Evolutionary conservation across 306 rosid species (phyloP), one percentile per base, ranked within the genome.

Genomic region (Arachis hypogaea): DNA sequence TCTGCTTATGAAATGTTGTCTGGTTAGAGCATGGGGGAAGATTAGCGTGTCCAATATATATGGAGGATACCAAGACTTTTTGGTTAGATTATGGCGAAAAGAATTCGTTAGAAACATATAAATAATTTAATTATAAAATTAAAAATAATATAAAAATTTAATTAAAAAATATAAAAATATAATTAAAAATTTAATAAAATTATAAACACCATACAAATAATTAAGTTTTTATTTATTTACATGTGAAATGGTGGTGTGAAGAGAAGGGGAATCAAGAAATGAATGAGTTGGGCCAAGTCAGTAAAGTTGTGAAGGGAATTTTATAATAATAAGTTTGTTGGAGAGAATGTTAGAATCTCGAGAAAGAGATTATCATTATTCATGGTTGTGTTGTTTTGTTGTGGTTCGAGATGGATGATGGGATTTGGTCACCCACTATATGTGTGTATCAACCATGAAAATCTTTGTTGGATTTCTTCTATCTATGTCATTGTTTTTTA

Each of bases 261-360:
- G 36, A 30, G 36, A 3, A 30, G 75, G 72, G 84, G 93, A 90
- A 88, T 85, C 90, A 79, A 82, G 87, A 87, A 86, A 82, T 88
- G 86, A 71, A 64, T 69, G 87, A 59, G 91, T 82, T 83, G 90
- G 84, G 91, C 85, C 92, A 88, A 49, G 65, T 60, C 78, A 80
- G 86, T 82, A 84, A 85, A 82, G 84, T 82, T 72, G 77, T 77
- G 81, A 81, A 78, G 70, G 59, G 49, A 57, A 6, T 60, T 71
- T 38, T 47, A 68, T 74, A 59, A 59, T 42, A 52, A 12, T 52
- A 14, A 52, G 14, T 30, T 30, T 30, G 36, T 30, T 28, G 69
- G 69, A 77, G 80, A 84, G 98, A 93, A 89, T 91, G 87, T 88
- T 92, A 80, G 92, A 86, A 91, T 91, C 97, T 91, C 96, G 86